phyloP scores from a whole-genome alignment of 768 basidiomycete species.

The Rossbeevera mucosa region DNA sequence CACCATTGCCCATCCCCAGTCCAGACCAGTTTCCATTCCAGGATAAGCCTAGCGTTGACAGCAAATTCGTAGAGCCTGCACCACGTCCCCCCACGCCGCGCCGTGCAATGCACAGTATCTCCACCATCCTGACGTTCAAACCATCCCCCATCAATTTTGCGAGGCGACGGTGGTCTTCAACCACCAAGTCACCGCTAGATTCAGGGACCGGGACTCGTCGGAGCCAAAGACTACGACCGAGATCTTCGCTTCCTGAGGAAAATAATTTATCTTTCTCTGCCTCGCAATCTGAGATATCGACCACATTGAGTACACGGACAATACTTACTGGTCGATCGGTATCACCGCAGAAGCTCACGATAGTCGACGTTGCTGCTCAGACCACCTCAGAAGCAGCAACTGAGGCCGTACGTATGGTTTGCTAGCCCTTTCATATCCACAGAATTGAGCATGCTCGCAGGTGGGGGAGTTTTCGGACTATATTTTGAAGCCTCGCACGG shows the following conservation, averaged over 20 bases:
- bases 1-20: conserved; percentile 38
- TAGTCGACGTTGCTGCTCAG: conserved; percentile 18
- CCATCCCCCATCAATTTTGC: conserved; percentile 64
- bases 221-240: conserved; percentile 34
- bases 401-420: conserved; percentile 30
- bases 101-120: conserved; percentile 19
- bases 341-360: conserved; percentile 30
- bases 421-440: conserved; percentile 27
- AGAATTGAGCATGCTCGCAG: conserved; percentile 27
- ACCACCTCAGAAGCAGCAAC: conserved; percentile 24
- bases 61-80: conserved; percentile 20
- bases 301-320: conserved; percentile 29
- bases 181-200: conserved; percentile 33
- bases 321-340: conserved; percentile 31
- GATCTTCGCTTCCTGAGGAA: conserved; percentile 26
- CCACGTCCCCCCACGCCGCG: conserved; percentile 24
- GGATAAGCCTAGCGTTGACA: conserved; percentile 13
- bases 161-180: conserved; percentile 54
- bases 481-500: conserved; percentile 25
- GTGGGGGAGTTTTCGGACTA: conserved; percentile 25
- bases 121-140: conserved; percentile 48
- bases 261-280: conserved; percentile 27
- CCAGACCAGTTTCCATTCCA: conserved; percentile 27
- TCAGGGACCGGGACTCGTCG: conserved; percentile 33
- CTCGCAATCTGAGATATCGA: conserved; percentile 26